Evolutionary conservation across 2,329 filamentous ascomycete genomes (phyloP), one percentile per base, ranked within the genome.

Genomic region (Curvularia verruculosa): DNA sequence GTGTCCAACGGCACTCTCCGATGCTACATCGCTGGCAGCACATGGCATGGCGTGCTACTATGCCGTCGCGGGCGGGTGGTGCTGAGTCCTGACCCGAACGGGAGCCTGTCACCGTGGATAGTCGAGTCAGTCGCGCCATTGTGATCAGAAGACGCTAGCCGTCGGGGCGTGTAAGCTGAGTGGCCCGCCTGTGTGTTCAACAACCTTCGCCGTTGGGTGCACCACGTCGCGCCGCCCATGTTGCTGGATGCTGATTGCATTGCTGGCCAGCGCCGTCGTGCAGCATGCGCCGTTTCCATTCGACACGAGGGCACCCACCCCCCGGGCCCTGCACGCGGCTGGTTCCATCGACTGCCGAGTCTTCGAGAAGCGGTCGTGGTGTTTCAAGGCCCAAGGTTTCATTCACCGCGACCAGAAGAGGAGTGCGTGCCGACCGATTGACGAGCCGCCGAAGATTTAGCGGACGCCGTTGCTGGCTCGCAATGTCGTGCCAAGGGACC

Each of bases 51-150:
- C 26, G 26, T 28, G 26, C n/a, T n/a, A n/a, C 29, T 29, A 29
- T 29, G 28, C 28, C 28, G 28, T 29, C 28, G 28, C 10, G 28
- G 28, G 28, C 28, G 10, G n/a, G 28, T 12, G 29, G 5, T 31
- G 29, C 29, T 31, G 3, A 31, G 29, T 31, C 29, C 29, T 31
- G 29, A 5, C 37, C 19, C 19, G 37, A 40, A 40, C 47, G 60
- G 58, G 64, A 66, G 65, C 65, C 67, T 66, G 68, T 66, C 69
- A 69, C 64, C 28, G 58, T 64, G 57, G 59, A 54, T 58, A 60
- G 59, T 62, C 60, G 63, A 64, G 63, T 63, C 61, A 64, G 60
- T 50, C 54, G 37, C 55, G 50, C 55, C 62, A 53, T 54, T 49
- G 52, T 63, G 54, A 51, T 29, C 45, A 49, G 50, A 40, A 26